phyloP scores from a whole-genome alignment of 1,284 basidiomycete species.

The Xanthoconium separans region DNA sequence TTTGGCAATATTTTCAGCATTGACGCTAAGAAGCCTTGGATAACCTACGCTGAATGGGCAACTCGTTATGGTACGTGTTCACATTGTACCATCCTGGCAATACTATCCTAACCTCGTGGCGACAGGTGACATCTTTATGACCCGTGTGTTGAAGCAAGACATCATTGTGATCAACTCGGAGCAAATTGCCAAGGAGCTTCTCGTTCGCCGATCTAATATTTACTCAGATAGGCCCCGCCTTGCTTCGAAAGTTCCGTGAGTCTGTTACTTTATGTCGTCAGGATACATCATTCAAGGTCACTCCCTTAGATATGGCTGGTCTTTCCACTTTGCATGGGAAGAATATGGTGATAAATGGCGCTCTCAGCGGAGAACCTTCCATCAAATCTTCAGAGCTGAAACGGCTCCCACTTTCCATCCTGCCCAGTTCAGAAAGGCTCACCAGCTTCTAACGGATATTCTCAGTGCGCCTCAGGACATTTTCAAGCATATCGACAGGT shows the following conservation, averaged over 20 bases:
- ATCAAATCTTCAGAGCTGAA: slow-evolving; percentile 29
- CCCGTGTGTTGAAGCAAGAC: slow-evolving; percentile 24
- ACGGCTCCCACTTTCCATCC: slow-evolving; percentile 16
- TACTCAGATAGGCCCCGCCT: slow-evolving; percentile 29
- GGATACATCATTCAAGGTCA: neutral
- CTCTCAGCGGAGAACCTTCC: slow-evolving; percentile 23
- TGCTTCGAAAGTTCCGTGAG: slow-evolving; percentile 23
- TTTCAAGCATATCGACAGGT: slow-evolving; percentile 19
- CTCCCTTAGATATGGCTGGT: slow-evolving; percentile 25
- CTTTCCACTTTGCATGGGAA: slow-evolving; percentile 22
- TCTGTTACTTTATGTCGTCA: neutral
- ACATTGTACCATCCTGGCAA: neutral
- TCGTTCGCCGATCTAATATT: slow-evolving; percentile 23
- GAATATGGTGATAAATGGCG: slow-evolving; percentile 28
- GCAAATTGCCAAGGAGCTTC: slow-evolving; percentile 23
- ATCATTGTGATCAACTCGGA: slow-evolving; percentile 25
- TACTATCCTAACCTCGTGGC: neutral
- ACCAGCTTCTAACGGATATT: slow-evolving; percentile 20
- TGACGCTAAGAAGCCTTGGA: slow-evolving; percentile 21
- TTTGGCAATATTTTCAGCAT: slow-evolving; percentile 24
- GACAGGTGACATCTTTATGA: slow-evolving; percentile 23
- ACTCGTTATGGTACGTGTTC: slow-evolving; percentile 16
- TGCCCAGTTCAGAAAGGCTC: slow-evolving; percentile 22
- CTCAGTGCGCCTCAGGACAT: slow-evolving; percentile 16
- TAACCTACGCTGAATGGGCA: slow-evolving; percentile 22